phyloP scores from a whole-genome alignment of 1,139 yeast species.

The Taphrina confusa region DNA sequence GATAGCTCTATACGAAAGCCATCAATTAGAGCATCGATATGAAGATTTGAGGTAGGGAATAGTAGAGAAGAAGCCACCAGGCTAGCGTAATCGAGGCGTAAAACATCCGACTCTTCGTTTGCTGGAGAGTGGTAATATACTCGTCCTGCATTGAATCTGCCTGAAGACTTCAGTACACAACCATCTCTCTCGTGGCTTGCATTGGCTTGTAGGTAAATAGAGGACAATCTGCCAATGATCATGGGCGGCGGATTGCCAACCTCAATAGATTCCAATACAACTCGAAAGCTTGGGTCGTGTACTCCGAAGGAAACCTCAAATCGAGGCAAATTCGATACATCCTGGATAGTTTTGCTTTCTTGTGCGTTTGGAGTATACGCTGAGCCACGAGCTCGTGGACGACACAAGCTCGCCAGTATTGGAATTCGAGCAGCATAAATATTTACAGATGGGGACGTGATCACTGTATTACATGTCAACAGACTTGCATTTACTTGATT shows the following conservation, averaged over 20 bases:
- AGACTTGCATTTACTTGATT: constrained; percentile 40
- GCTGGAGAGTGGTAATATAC: constrained; percentile 18
- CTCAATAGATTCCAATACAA: constrained; percentile 9
- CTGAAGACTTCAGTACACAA: neutral
- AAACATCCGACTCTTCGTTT: constrained; percentile 24
- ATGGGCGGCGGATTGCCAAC: constrained; percentile 14
- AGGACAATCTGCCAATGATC: constrained; percentile 21
- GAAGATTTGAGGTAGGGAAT: neutral
- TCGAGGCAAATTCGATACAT: neutral
- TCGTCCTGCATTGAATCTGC: constrained; percentile 17
- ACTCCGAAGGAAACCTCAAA: constrained; percentile 14
- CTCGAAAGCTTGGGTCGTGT: constrained; percentile 30
- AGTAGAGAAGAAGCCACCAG: neutral
- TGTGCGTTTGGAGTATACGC: neutral
- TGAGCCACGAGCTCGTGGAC: constrained; percentile 10
- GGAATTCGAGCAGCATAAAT: constrained; percentile 13
- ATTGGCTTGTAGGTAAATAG: constrained; percentile 10
- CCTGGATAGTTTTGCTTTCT: neutral
- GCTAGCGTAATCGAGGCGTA: neutral
- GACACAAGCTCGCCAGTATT: constrained; percentile 9
- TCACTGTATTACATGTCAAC: constrained; percentile 45
- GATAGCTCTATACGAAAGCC: constrained; percentile 22
- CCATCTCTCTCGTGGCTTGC: neutral
- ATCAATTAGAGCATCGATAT: constrained; percentile 1
- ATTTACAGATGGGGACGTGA: constrained; percentile 49